phyloP scores from a whole-genome alignment of 2,329 filamentous ascomycete species.

The Fusarium liriodendri region DNA sequence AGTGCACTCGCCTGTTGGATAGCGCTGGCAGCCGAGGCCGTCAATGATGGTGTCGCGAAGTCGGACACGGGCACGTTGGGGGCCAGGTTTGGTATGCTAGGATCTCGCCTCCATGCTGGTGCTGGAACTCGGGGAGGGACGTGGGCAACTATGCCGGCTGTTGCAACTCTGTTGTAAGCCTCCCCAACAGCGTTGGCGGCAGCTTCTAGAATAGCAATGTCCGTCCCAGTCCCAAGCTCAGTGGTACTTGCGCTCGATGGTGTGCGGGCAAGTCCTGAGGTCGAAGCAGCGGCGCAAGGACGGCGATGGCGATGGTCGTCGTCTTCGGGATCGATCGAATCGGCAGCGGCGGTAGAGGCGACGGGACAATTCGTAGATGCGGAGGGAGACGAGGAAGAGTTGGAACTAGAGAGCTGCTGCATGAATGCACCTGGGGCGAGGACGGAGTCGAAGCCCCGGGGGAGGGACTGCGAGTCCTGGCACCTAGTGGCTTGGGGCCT shows the following conservation, averaged over 20 bases:
- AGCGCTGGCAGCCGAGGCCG: slow-evolving; percentile 25
- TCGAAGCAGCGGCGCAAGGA: slow-evolving; percentile 19
- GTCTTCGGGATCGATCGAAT: slow-evolving; percentile 31
- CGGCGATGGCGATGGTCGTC: slow-evolving; percentile 15
- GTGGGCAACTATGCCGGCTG: slow-evolving; percentile 26
- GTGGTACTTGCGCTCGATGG: slow-evolving; percentile 14
- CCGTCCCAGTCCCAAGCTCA: slow-evolving; percentile 14
- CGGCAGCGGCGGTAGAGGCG: slow-evolving; percentile 9
- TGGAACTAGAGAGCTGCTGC: slow-evolving; percentile 43
- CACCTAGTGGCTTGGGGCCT: slow-evolving; percentile 39
- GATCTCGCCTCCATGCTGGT: slow-evolving; percentile 39
- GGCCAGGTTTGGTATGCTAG: slow-evolving; percentile 33
- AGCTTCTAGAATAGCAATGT: slow-evolving; percentile 20
- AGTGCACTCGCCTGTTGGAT: slow-evolving; percentile 38
- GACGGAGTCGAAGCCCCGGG: slow-evolving; percentile 42
- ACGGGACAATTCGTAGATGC: slow-evolving; percentile 16
- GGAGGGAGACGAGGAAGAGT: slow-evolving; percentile 34
- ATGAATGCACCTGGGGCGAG: slow-evolving; percentile 46
- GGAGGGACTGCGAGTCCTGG: slow-evolving; percentile 42
- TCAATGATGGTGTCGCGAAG: slow-evolving; percentile 11
- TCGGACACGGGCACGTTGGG: slow-evolving; percentile 29
- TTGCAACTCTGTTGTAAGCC: slow-evolving; percentile 22
- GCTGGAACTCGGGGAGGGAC: slow-evolving; percentile 21
- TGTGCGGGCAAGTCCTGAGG: slow-evolving; percentile 17
- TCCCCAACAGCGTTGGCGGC: slow-evolving; percentile 19